Base-by-base conservation (phyloP, 1,284 basidiomycete genomes). In the Apiotrichum mycotoxinovorans region DNA sequence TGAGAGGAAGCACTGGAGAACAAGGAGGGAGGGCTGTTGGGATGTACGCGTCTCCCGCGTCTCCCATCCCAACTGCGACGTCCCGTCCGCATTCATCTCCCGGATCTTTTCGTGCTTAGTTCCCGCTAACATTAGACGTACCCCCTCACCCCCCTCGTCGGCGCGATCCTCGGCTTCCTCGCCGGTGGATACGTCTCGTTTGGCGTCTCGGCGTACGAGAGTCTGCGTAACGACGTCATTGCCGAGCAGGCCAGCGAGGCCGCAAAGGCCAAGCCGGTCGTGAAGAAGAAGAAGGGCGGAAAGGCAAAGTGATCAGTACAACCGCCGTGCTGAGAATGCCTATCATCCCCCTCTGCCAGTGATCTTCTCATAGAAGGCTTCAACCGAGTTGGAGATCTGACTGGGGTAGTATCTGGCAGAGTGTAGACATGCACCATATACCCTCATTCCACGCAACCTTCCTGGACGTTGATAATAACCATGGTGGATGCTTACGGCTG, bases 141-240 rank as follows among this genome's bases (percentile, higher is more conserved):
- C 84, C 89, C 89, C n/a, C 78, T 91, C 61, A 85, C 87, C 1
- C 83, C 87, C n/a, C 53, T 63, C 5, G 51, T 84, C 65, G 85
- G 85, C 30, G 83, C 86, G 20, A 76, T 89, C 11, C 65, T 81
- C 23, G 90, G 90, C 7, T 86, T 87, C 67, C 81, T 88, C 58
- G 37, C 83, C 7, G 85, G 85, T 5, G 84, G 85, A 15, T 76
- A 88, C 53, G 70, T 65, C 8, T 85, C 85, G 3, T 79, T 88
- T 54, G 74, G 79, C 22, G 71, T 80, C 45, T 85, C 78, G 64
- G 77, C 79, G 12, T 66, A 81, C 40, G 58, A 59, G 43, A 60
- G 55, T n/a, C 58, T 63, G 17, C 58, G 69, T 84, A 35, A 47
- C 23, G 57, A 63, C 35, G 52, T 57, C 49, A 45, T 44, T 15